Conservation (phyloP, 2,329 filamentous ascomycete species). For the Tolypocladium ophioglossoides region DNA sequence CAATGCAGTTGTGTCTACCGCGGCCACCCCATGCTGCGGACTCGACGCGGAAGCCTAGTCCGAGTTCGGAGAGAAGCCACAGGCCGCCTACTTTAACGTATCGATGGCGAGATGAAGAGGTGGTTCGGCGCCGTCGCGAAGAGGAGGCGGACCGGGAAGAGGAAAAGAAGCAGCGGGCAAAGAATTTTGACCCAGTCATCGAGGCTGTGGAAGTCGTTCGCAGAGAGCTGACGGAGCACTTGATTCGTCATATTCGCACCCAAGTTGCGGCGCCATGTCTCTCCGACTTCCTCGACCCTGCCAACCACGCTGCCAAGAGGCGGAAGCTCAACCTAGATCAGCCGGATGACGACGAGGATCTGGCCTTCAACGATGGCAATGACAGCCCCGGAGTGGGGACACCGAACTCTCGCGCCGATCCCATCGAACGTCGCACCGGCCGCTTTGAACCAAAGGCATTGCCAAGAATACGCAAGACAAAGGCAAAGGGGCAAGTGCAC, state of each 20-base stretch:
- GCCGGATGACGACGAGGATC: constrained; percentile 44
- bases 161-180: constrained; percentile 78
- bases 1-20: constrained; percentile 62
- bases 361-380: constrained; percentile 44
- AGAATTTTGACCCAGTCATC: constrained; percentile 78
- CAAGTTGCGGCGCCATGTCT: constrained; percentile 75
- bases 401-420: constrained; percentile 52
- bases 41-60: constrained; percentile 20
- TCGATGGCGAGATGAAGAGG: constrained; percentile 50
- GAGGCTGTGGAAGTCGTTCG: constrained; percentile 74
- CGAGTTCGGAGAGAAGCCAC: constrained; percentile 19
- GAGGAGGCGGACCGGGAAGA: constrained; percentile 77
- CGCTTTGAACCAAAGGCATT: constrained; percentile 49
- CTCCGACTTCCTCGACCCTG: constrained; percentile 72
- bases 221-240: constrained; percentile 72
- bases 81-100: constrained; percentile 9
- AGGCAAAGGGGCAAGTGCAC: constrained; percentile 41
- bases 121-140: constrained; percentile 55
- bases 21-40: constrained; percentile 13
- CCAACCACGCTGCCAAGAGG: constrained; percentile 68
- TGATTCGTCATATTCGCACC: constrained; percentile 80
- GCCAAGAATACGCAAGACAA: constrained; percentile 64
- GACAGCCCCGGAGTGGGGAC: constrained; percentile 55
- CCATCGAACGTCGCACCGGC: constrained; percentile 48
- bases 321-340: constrained; percentile 69